phyloP scores from a whole-genome alignment of 139 green algal genomes.

The Chara braunii region DNA sequence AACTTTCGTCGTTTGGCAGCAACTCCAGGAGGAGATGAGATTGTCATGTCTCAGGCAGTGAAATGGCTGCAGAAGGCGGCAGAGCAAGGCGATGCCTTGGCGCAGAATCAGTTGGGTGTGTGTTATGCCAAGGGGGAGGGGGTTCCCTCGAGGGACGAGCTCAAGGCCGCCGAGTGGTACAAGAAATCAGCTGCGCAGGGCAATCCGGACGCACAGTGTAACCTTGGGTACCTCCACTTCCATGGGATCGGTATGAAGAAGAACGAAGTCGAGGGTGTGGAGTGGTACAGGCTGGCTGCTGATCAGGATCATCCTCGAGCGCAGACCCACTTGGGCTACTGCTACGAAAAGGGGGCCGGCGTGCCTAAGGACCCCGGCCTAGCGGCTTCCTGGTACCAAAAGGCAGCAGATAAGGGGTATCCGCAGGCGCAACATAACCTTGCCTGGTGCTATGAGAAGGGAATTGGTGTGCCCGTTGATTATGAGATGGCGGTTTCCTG shows the following conservation, averaged over 20 bases:
- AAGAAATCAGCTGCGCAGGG: constrained; percentile 1
- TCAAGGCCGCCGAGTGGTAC: constrained; percentile 17
- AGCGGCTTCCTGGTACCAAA: neutral
- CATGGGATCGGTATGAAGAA: neutral
- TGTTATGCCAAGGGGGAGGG: constrained; percentile 18
- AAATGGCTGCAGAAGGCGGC: constrained; percentile 1
- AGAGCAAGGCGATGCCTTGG: constrained; percentile 13
- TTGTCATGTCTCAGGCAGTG: neutral
- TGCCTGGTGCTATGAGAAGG: neutral
- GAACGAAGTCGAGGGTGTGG: constrained; percentile 2
- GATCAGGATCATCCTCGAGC: neutral
- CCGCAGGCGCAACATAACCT: constrained; percentile 11
- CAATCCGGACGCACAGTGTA: neutral
- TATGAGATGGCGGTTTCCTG: neutral
- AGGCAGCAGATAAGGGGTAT: constrained; percentile 12
- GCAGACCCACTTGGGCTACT: neutral
- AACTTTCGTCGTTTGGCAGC: too few species aligned
- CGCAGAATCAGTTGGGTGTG: constrained; percentile 5
- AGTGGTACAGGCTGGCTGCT: constrained; percentile 1
- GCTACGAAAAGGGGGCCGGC: constrained; percentile 1
- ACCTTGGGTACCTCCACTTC: too few species aligned
- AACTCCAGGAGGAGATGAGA: too few species aligned
- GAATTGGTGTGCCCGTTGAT: neutral
- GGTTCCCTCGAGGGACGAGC: constrained; percentile 5
- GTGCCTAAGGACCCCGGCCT: constrained; percentile 1